Percentiles rank a stretch among this genome's conserved stretches.
Conservation (phyloP, 1,139 yeast species). For the Magnusiomyces clavatus region DNA sequence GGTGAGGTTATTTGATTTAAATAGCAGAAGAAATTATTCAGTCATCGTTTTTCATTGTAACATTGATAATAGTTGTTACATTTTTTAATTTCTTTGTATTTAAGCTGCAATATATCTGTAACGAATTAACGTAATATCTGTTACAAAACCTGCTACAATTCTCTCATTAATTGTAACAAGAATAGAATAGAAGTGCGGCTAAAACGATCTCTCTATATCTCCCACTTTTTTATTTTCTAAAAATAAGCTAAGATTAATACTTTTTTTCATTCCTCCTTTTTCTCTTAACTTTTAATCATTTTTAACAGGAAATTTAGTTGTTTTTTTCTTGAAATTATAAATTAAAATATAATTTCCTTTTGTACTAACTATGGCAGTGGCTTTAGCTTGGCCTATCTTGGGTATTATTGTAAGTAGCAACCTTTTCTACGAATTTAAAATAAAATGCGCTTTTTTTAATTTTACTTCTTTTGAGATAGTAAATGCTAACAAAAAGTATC, state of each 20-base stretch:
- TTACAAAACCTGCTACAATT: neutral
- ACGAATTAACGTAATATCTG: neutral
- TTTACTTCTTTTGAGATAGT: neutral
- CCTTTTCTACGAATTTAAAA: neutral
- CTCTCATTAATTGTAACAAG: too few species aligned
- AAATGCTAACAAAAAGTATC: neutral
- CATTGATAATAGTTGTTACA: neutral
- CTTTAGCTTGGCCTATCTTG: constrained; percentile 27
- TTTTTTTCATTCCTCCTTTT: too few species aligned
- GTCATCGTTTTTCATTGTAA: neutral
- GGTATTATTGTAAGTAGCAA: constrained; percentile 3
- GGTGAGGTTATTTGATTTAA: neutral
- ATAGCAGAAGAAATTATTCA: too few species aligned
- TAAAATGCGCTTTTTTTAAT: neutral
- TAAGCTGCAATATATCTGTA: neutral
- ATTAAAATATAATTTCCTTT: too few species aligned
- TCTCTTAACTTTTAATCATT: too few species aligned
- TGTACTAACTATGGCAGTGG: constrained; percentile 19
- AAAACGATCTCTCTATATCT: too few species aligned
- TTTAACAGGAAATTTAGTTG: too few species aligned
- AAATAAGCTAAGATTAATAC: too few species aligned
- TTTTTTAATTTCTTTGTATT: neutral
- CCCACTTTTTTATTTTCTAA: too few species aligned
- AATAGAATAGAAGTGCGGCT: too few species aligned
- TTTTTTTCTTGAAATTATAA: too few species aligned